phyloP scores from a whole-genome alignment of 1,139 yeast genomes.

The Saccharomyces hybrid region DNA sequence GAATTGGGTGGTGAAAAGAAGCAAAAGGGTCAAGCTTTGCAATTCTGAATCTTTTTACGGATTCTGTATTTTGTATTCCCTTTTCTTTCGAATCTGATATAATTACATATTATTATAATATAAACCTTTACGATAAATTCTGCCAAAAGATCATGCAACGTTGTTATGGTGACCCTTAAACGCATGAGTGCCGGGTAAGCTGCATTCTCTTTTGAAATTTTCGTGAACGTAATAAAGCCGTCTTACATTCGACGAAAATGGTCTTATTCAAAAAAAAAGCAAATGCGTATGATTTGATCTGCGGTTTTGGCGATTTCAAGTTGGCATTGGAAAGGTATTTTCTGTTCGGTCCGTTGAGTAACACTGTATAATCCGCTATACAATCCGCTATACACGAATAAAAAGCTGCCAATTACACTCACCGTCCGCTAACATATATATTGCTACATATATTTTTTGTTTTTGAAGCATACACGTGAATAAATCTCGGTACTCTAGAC shows the following conservation, averaged over 20 bases:
- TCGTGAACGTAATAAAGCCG: too few species aligned
- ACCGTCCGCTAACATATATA: not conserved
- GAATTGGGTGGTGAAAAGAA: constrained; percentile 99
- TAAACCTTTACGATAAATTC: not conserved
- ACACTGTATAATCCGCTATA: not conserved
- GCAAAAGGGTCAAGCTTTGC: constrained; percentile 99
- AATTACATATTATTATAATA: constrained; percentile 11
- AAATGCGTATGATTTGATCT: not conserved
- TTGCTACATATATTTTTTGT: not conserved
- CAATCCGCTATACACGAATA: too few species aligned
- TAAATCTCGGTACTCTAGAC: not conserved
- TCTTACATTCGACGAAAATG: not conserved
- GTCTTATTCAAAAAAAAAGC: not conserved
- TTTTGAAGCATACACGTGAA: not conserved
- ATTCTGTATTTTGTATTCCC: constrained; percentile 20
- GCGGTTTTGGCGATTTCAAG: not conserved
- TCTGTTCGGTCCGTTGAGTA: not conserved
- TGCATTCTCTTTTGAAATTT: not conserved
- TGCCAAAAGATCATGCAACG: too few species aligned
- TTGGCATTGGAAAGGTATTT: not conserved
- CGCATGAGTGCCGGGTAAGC: not conserved
- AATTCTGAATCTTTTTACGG: constrained; percentile 50
- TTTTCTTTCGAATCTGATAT: constrained; percentile 9
- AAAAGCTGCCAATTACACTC: too few species aligned
- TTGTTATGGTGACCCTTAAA: too few species aligned